Evolutionary conservation across 2,329 filamentous ascomycete species (phyloP).

Genomic region (Aureobasidium subglaciale): DNA sequence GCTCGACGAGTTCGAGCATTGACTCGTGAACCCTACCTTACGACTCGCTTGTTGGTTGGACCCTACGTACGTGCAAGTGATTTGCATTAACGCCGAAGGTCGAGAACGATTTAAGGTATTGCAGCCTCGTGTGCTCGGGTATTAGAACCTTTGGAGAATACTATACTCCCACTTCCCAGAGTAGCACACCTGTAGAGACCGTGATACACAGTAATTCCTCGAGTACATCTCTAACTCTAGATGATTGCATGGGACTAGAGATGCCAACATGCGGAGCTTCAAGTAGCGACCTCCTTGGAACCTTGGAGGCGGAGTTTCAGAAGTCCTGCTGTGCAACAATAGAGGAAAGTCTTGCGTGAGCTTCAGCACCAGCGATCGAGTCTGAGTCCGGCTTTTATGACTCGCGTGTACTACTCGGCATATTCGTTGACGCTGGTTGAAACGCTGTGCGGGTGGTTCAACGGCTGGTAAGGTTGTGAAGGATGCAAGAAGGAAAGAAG

Average conservation of each 20-base stretch:
- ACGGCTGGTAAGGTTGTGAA: background rate
- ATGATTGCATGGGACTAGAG: too few species aligned
- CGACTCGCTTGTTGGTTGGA: background rate
- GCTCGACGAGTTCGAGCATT: background rate
- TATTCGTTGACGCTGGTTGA: background rate
- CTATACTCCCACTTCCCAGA: too few species aligned
- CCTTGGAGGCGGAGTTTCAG: too few species aligned
- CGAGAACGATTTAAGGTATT: background rate
- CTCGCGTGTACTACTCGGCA: background rate
- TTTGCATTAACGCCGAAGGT: background rate
- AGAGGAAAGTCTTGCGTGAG: background rate
- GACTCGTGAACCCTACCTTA: background rate
- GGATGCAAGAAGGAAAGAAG: background rate
- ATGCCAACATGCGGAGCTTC: too few species aligned
- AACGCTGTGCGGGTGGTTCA: conserved; percentile 2
- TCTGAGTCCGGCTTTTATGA: background rate
- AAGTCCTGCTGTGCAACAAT: too few species aligned
- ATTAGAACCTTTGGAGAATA: background rate
- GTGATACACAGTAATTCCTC: too few species aligned
- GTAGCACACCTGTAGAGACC: too few species aligned
- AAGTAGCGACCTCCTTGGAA: too few species aligned
- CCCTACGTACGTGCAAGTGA: background rate
- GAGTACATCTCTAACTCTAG: too few species aligned
- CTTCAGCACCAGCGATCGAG: background rate
- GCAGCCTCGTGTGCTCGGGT: background rate